Percentiles rank a stretch among this genome's conserved stretches.
Conservation (phyloP, 140 eudicot species). For the Anethum foeniculum region DNA sequence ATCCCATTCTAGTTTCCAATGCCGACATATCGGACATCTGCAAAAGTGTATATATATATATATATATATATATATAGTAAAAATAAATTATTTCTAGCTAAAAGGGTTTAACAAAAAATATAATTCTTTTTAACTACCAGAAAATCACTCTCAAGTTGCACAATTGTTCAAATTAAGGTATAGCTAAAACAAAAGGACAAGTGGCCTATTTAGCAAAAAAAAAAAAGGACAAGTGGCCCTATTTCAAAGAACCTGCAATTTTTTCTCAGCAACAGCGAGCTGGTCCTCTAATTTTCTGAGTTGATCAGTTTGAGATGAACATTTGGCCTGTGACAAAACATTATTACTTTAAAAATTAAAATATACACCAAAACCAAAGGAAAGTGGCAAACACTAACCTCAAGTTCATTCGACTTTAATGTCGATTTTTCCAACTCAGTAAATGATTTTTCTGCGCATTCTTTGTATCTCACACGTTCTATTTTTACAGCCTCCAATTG, state of each 20-base stretch:
- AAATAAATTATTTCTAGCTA: background rate
- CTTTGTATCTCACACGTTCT: slow-evolving; percentile 54
- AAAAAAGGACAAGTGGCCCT: background rate
- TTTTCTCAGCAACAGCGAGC: slow-evolving; percentile 55
- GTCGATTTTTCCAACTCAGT: slow-evolving; percentile 55
- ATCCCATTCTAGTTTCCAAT: slow-evolving; percentile 59
- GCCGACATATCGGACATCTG: slow-evolving; percentile 70
- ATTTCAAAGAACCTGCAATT: slow-evolving; percentile 51
- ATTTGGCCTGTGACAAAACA: slow-evolving; percentile 40
- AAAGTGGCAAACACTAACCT: slow-evolving; percentile 36
- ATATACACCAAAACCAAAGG: background rate
- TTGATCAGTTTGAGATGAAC: slow-evolving; percentile 56
- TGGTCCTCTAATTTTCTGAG: slow-evolving; percentile 58
- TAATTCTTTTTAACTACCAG: background rate
- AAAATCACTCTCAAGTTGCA: background rate
- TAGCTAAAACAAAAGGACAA: background rate
- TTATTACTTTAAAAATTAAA: background rate
- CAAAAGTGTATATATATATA: background rate
- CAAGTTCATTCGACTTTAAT: slow-evolving; percentile 54
- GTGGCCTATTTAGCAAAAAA: too few relatives aligned
- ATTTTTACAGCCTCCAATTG: slow-evolving; percentile 44
- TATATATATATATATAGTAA: background rate
- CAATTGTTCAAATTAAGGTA: background rate
- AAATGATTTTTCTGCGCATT: slow-evolving; percentile 47
- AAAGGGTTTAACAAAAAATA: background rate